Base-by-base conservation (phyloP, 148 eudicot species). In the Rhododendron ovatum region DNA sequence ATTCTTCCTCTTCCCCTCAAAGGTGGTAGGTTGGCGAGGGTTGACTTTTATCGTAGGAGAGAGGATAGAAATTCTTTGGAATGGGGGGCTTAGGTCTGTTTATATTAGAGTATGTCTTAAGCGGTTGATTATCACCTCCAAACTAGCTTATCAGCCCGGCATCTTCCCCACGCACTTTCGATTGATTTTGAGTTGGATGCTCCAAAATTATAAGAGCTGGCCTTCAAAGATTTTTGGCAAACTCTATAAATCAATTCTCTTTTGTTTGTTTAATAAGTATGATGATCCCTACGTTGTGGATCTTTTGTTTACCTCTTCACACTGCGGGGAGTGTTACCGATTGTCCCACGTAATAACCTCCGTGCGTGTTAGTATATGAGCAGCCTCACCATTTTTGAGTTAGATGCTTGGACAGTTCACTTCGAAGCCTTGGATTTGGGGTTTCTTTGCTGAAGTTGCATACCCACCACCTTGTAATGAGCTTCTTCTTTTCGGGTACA, bases 11-110 rank as follows among this genome's bases (percentile, higher is more conserved):
- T 55, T 39, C 65, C 63, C 47, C 83, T 59, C 86, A 80, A 87
- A 92, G 93, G 93, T 92, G 92, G 93, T 92, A 87, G 90, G 89
- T 90, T 90, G 90, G 90, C 85, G 87, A 88, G 90, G 89, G 90
- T 91, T 90, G 92, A 90, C 91, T 90, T 87, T 45, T 81, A 37
- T 84, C 77, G 1, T 18, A 57, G 39, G 33, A 9, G 75, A 33
- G 71, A 77, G 85, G 83, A 22, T 75, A 9, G 67, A 41, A 84
- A 76, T 84, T 81, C 82, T 73, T 74, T 73, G 80, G 11, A 39
- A 82, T 65, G 43, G 43, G 51, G 78, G 51, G 85, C 39, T 82
- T 82, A 35, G 73, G 74, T 30, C 8, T 15, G 20, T 74, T 35
- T 75, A 7, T 17, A 33, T 71, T 71, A 71, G 41, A 71, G 41